These are phyloP conservation scores for Phytophthora sojae DNA, from an alignment of 352 stramenopile genomes.

Conservation along the genomic window DNA sequence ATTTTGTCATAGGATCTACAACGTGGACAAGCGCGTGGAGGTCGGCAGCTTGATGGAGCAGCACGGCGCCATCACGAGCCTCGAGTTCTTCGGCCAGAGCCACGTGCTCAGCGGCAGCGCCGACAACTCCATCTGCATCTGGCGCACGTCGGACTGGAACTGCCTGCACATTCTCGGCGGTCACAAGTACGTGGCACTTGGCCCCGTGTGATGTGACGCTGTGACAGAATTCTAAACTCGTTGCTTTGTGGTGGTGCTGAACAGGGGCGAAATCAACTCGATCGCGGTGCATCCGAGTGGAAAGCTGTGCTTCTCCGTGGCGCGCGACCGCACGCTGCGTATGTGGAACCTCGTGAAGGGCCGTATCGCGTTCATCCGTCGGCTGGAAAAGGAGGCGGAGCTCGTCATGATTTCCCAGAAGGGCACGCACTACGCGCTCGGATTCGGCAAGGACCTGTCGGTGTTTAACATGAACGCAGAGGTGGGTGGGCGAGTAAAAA, in stretches of 20 bases:
- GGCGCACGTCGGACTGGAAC: slow-evolving; percentile 91
- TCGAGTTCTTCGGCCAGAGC: slow-evolving; percentile 89
- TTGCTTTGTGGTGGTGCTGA: background rate
- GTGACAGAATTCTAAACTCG: background rate
- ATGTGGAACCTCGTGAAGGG: slow-evolving; percentile 94
- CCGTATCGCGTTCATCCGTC: slow-evolving; percentile 88
- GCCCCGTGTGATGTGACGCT: background rate
- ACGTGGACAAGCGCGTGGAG: slow-evolving; percentile 88
- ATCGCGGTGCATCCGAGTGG: slow-evolving; percentile 90
- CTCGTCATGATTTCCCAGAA: slow-evolving; percentile 82
- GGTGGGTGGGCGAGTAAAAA: slow-evolving; percentile 26
- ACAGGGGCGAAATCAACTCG: slow-evolving; percentile 80
- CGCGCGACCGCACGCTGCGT: slow-evolving; percentile 82
- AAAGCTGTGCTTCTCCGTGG: slow-evolving; percentile 88
- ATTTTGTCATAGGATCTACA: slow-evolving; percentile 75
- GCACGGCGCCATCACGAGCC: slow-evolving; percentile 83
- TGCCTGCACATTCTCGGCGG: slow-evolving; percentile 90
- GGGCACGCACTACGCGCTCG: slow-evolving; percentile 72
- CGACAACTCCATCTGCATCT: slow-evolving; percentile 92
- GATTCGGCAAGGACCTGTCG: slow-evolving; percentile 77
- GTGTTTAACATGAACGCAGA: slow-evolving; percentile 87
- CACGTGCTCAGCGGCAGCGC: slow-evolving; percentile 89
- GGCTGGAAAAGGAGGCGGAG: slow-evolving; percentile 83
- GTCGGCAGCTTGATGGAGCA: slow-evolving; percentile 90
- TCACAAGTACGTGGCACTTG: slow-evolving; percentile 67